A percentile compares a stretch with the other conserved stretches of the same genome.
Conservation (phyloP, 2,329 filamentous ascomycete genomes). For the Thyridium curvatum region DNA sequence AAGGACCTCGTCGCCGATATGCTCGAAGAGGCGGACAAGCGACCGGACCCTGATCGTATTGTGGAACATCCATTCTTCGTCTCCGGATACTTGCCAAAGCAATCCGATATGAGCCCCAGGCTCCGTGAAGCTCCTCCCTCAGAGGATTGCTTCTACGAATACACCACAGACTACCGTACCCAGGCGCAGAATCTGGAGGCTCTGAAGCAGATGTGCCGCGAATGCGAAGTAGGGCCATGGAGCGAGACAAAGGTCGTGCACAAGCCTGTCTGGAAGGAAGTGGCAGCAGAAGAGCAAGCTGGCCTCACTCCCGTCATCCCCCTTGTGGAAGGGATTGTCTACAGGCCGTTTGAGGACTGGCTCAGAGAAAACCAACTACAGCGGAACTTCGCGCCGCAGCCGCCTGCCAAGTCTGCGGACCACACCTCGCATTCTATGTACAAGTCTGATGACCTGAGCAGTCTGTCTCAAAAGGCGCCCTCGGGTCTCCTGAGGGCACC, state of each 20-base stretch:
- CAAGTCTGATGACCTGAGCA: conserved; percentile 23
- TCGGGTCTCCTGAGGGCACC: conserved; percentile 43
- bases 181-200: conserved; percentile 42
- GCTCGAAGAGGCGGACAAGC: conserved; percentile 67
- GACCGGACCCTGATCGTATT: conserved; percentile 71
- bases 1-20: conserved; percentile 73
- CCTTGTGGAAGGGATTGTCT: conserved; percentile 54
- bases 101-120: conserved; percentile 51
- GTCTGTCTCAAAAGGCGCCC: conserved; percentile 23
- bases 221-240: conserved; percentile 55
- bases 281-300: conserved; percentile 61
- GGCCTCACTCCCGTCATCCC: conserved; percentile 59
- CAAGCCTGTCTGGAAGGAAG: conserved; percentile 58
- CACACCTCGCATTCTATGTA: neutral
- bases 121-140: conserved; percentile 53
- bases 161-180: conserved; percentile 36
- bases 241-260: conserved; percentile 37
- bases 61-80: conserved; percentile 77
- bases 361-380: conserved; percentile 43
- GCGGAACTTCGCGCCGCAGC: conserved; percentile 14
- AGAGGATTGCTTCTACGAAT: conserved; percentile 49
- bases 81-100: conserved; percentile 63
- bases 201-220: conserved; percentile 49
- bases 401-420: conserved; percentile 1
- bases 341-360: conserved; percentile 58